Percentiles rank a stretch among this genome's conserved stretches.
Evolutionary conservation across 495 filamentous ascomycete genomes (phyloP).

Genomic region (Lasiosphaeria hispida): DNA sequence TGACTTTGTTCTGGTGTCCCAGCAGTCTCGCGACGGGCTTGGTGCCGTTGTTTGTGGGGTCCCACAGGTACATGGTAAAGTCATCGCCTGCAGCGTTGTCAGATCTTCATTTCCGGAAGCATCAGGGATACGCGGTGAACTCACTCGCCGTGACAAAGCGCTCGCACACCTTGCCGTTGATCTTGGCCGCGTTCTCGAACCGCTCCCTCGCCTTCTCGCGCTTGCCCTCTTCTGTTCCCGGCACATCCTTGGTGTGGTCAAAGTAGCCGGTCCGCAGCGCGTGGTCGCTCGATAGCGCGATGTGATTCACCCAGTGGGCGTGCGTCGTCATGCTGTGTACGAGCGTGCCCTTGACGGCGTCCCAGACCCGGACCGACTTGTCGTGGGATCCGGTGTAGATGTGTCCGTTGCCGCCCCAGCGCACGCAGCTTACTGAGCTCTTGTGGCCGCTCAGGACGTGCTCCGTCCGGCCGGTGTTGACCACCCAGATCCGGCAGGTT

Average conservation of each 20-base stretch:
- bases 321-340: slow-evolving; percentile 77
- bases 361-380: slow-evolving; percentile 91
- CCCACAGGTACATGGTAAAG: slow-evolving; percentile 96
- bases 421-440: slow-evolving; percentile 81
- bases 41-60: slow-evolving; percentile 66
- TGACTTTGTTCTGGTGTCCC: slow-evolving; percentile 95
- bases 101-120: not conserved
- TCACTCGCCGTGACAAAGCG: slow-evolving; percentile 73
- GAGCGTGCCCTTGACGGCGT: slow-evolving; percentile 71
- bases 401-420: slow-evolving; percentile 86
- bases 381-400: slow-evolving; percentile 73
- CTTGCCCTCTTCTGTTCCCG: slow-evolving; percentile 66
- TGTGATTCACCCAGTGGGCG: slow-evolving; percentile 94
- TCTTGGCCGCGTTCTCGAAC: slow-evolving; percentile 84
- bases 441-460: slow-evolving; percentile 85
- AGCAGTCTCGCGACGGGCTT: slow-evolving; percentile 86
- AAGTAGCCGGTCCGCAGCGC: slow-evolving; percentile 85
- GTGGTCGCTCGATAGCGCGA: slow-evolving; percentile 90
- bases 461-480: slow-evolving; percentile 72
- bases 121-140: not conserved
- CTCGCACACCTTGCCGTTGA: slow-evolving; percentile 76
- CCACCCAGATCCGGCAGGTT: slow-evolving; percentile 87
- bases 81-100: slow-evolving; percentile 64
- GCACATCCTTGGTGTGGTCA: slow-evolving; percentile 71
- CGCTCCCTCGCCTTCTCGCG: slow-evolving; percentile 72